These are phyloP conservation scores for Hypomyces rosellus DNA, from an alignment of 2,329 filamentous ascomycete species.

Conservation along the genomic window DNA sequence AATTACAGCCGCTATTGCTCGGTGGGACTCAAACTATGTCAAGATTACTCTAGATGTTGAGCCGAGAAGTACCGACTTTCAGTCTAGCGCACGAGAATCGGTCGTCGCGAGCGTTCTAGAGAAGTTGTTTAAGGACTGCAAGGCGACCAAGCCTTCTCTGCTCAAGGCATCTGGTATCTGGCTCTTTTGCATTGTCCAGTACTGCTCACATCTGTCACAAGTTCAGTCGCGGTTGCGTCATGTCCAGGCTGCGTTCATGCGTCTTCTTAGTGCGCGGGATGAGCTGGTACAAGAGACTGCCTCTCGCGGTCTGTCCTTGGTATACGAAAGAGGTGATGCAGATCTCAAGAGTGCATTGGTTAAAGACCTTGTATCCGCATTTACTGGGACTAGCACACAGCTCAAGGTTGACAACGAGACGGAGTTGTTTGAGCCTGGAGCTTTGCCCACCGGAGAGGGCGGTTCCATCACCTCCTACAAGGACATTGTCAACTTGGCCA, in stretches of 20 bases:
- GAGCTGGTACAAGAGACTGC: slow-evolving; percentile 95
- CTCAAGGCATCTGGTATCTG: slow-evolving; percentile 92
- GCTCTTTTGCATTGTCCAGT: slow-evolving; percentile 86
- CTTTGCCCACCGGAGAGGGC: slow-evolving; percentile 82
- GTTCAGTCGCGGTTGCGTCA: slow-evolving; percentile 69
- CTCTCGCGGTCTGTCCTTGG: slow-evolving; percentile 80
- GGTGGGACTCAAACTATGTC: slow-evolving; percentile 79
- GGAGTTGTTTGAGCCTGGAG: slow-evolving; percentile 86
- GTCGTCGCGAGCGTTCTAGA: slow-evolving; percentile 55
- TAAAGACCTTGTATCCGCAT: slow-evolving; percentile 79
- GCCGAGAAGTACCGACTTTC: slow-evolving; percentile 29
- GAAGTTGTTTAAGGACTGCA: slow-evolving; percentile 70
- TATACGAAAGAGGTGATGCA: slow-evolving; percentile 87
- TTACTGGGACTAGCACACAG: slow-evolving; percentile 68
- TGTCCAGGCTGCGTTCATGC: slow-evolving; percentile 82
- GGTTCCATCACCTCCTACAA: slow-evolving; percentile 92
- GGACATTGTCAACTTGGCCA: slow-evolving; percentile 91
- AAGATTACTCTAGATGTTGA: slow-evolving; percentile 72
- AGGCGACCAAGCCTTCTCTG: slow-evolving; percentile 78
- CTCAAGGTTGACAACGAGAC: slow-evolving; percentile 87
- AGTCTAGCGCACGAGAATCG: slow-evolving; percentile 32
- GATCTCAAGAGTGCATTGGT: slow-evolving; percentile 76
- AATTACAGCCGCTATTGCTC: slow-evolving; percentile 66
- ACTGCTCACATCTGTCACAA: slow-evolving; percentile 71
- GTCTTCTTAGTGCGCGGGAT: slow-evolving; percentile 78